Evolutionary conservation across 129 eudicot genomes (phyloP), one percentile per base, ranked within the genome.

Genomic region (Chrysanthemum lavandulifolium): DNA sequence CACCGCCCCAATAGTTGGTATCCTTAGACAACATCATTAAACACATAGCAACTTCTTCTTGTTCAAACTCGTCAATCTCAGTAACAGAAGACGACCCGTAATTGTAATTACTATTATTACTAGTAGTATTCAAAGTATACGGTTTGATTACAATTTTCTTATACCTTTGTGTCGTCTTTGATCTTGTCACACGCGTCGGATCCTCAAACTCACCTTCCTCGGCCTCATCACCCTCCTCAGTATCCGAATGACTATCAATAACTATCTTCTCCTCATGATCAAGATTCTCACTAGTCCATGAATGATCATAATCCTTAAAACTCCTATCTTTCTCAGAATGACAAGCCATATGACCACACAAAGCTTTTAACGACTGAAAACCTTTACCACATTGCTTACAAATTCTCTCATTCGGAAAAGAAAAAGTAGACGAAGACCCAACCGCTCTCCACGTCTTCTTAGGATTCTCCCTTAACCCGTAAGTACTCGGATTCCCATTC

Each of bases 331-430:
- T 88, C 9, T 86, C 93, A 23, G 97, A 86, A 64, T 92, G 97
- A 67, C 87, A 88, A 72, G 96, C 92, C 97, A 92, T 92, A 72
- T 92, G 97, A 45, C 97, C 97, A 83, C 97, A 92, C 64, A 92
- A 76, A 31, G 97, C 97, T 69, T 92, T 92, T 57, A 88, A 27
- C 10, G 97, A 92, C 3, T 82, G 92, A 83, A 92, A 88, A 77
- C 82, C 91, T 85, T 92, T 92, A n/a, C 97, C 97, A 81, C 97
- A 88, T 88, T 92, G 97, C 76, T 88, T 86, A 68, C 97, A 91
- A 73, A 86, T 48, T 25, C 73, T 83, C 80, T 88, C 97, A 64
- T 77, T 84, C 15, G 84, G 82, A 61, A 67, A 78, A 6, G 87
- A 79, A 58, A 80, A 53, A 16, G 36, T 76, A 40, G 47, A 40